Evolutionary conservation across 768 basidiomycete genomes (phyloP).

Genomic region (Chalciporus pseudorubinellus): DNA sequence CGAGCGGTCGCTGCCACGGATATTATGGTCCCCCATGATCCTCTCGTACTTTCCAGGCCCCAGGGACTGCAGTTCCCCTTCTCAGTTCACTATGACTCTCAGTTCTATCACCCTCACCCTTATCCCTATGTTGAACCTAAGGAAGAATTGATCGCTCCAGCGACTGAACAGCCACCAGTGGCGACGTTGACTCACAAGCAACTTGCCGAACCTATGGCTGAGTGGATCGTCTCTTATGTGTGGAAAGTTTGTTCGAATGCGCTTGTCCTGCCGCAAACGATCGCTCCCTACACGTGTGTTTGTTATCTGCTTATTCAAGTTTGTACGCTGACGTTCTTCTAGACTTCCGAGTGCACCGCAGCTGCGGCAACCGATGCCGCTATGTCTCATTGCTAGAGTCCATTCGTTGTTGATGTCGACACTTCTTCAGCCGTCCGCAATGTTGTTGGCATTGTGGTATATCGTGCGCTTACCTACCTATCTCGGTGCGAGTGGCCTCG

Average conservation of each 20-base stretch:
- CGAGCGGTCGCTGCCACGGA: constrained; percentile 55
- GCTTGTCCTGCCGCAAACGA: constrained; percentile 52
- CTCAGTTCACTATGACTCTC: constrained; percentile 25
- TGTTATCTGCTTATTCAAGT: background rate
- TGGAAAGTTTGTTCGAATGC: constrained; percentile 84
- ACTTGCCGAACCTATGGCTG: constrained; percentile 71
- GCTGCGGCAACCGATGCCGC: constrained; percentile 41
- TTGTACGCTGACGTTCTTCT: constrained; percentile 12
- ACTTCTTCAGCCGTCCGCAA: constrained; percentile 76
- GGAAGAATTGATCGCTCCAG: constrained; percentile 37
- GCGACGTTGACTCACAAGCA: constrained; percentile 63
- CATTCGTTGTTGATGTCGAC: constrained; percentile 78
- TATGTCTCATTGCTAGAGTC: constrained; percentile 52
- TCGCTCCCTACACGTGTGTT: constrained; percentile 57
- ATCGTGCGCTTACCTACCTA: constrained; percentile 74
- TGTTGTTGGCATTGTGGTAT: constrained; percentile 79
- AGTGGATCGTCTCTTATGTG: constrained; percentile 76
- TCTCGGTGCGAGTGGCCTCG: constrained; percentile 51
- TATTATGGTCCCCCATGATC: constrained; percentile 24
- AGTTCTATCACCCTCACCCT: constrained; percentile 22
- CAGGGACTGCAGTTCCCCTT: constrained; percentile 19
- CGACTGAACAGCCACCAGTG: constrained; percentile 30
- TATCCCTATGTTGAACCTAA: constrained; percentile 17
- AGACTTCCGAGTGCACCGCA: constrained; percentile 31
- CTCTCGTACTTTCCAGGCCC: constrained; percentile 15